Conservation (phyloP, 208 protist species). For the Lotmaria passim region DNA sequence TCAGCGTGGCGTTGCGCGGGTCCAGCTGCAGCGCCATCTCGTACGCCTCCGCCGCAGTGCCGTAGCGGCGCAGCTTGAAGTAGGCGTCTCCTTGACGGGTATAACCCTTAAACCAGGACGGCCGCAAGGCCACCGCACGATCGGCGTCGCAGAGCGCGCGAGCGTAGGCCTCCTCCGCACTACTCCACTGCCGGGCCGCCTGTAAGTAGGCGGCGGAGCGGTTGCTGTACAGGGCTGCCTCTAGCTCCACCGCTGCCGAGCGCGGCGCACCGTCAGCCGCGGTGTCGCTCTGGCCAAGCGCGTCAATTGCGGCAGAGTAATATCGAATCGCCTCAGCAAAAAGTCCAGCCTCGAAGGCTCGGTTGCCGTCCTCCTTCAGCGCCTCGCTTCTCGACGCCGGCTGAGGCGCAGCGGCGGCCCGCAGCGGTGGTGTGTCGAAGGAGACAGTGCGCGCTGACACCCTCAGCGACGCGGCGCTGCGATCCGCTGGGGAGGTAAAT, state of each 20-base stretch:
- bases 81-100: conserved; percentile 90
- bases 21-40: conserved; percentile 88
- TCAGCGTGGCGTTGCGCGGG: conserved; percentile 72
- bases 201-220: conserved; percentile 92
- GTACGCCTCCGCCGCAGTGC: conserved; percentile 85
- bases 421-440: conserved; percentile 4
- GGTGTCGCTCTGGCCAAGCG: conserved; percentile 6
- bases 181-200: conserved; percentile 58
- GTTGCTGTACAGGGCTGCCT: conserved; percentile 94
- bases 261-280: not conserved
- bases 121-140: conserved; percentile 81
- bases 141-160: conserved; percentile 91
- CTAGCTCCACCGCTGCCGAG: conserved; percentile 25
- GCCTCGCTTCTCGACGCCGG: conserved; percentile 44
- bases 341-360: conserved; percentile 79
- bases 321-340: conserved; percentile 76
- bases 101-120: conserved; percentile 95
- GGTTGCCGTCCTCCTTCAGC: conserved; percentile 90
- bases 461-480: not conserved
- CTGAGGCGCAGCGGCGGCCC: conserved; percentile 4
- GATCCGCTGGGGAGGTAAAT: not conserved
- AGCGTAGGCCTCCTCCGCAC: conserved; percentile 51
- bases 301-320: conserved; percentile 89
- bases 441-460: not conserved
- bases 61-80: conserved; percentile 86